A percentile compares a stretch with the other conserved stretches of the same genome.
Evolutionary conservation across 345 rosid species (phyloP).

Genomic region (Draba incana): DNA sequence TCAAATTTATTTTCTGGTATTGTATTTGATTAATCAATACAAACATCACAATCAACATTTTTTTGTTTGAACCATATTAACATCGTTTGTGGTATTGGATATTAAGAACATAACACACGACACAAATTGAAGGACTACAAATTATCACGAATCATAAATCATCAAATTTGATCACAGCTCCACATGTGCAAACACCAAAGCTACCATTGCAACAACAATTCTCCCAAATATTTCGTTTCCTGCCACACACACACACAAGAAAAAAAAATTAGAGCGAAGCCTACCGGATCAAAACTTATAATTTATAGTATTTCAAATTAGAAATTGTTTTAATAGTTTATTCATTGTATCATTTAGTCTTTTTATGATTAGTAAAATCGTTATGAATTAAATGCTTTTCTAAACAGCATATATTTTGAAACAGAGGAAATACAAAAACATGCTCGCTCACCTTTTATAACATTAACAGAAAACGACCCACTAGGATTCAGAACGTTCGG

Average conservation of each 20-base stretch:
- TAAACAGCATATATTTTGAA: too few relatives aligned
- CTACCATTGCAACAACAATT: conserved; percentile 9
- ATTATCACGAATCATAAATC: not conserved
- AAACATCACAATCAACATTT: not conserved
- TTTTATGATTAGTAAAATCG: not conserved
- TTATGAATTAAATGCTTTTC: not conserved
- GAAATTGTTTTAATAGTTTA: too few relatives aligned
- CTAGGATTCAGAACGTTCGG: not conserved
- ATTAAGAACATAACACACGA: conserved; percentile 5
- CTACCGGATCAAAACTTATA: too few relatives aligned
- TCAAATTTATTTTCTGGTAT: too few relatives aligned
- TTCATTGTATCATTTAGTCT: too few relatives aligned
- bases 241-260: not conserved
- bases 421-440: not conserved
- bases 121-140: not conserved
- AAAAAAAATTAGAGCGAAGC: conserved; percentile 1
- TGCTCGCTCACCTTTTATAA: conserved; percentile 15
- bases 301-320: too few relatives aligned
- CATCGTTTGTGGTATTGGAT: not conserved
- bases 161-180: conserved; percentile 20
- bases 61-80: not conserved
- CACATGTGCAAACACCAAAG: conserved; percentile 24
- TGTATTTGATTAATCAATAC: too few relatives aligned
- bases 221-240: conserved; percentile 33
- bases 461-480: conserved; percentile 2